These are phyloP conservation scores for Syzygium grande DNA, from an alignment of 345 rosid genomes.

Conservation along the genomic window DNA sequence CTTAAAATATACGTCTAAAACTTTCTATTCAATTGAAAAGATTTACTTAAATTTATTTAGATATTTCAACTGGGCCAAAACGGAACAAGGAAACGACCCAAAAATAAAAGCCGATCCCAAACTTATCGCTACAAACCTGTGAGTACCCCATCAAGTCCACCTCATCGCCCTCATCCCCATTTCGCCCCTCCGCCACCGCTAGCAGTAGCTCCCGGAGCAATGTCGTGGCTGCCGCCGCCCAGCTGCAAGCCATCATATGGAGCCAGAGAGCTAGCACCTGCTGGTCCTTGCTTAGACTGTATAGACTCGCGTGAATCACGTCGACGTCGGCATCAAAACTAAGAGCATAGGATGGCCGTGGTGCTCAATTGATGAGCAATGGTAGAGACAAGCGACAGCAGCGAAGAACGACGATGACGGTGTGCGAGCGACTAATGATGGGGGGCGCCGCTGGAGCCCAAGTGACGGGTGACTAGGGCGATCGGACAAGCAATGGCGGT, in stretches of 20 bases:
- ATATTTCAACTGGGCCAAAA: too few relatives aligned
- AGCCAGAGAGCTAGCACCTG: slow-evolving; percentile 46
- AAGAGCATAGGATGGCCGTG: background rate
- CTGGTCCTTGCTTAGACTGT: slow-evolving; percentile 24
- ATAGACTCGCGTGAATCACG: slow-evolving; percentile 33
- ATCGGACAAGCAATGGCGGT: background rate
- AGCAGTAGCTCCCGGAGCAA: slow-evolving; percentile 24
- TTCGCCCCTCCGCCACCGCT: slow-evolving; percentile 11
- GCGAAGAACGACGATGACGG: background rate
- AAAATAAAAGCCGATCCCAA: too few relatives aligned
- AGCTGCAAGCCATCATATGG: slow-evolving; percentile 61
- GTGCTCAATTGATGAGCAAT: background rate
- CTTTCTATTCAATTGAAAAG: too few relatives aligned
- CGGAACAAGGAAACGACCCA: slow-evolving; percentile 37
- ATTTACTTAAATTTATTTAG: too few relatives aligned
- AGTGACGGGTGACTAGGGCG: background rate
- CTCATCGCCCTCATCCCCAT: slow-evolving; percentile 11
- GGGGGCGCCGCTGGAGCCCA: background rate
- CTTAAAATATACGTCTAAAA: background rate
- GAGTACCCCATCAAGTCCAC: too few relatives aligned
- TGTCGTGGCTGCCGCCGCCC: slow-evolving; percentile 37
- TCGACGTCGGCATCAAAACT: slow-evolving; percentile 8
- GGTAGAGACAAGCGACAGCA: background rate
- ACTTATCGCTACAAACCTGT: slow-evolving; percentile 6
- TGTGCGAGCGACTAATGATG: background rate